These are phyloP conservation scores for Xylaria telfairii DNA, from an alignment of 495 filamentous ascomycete species.

Conservation along the genomic window DNA sequence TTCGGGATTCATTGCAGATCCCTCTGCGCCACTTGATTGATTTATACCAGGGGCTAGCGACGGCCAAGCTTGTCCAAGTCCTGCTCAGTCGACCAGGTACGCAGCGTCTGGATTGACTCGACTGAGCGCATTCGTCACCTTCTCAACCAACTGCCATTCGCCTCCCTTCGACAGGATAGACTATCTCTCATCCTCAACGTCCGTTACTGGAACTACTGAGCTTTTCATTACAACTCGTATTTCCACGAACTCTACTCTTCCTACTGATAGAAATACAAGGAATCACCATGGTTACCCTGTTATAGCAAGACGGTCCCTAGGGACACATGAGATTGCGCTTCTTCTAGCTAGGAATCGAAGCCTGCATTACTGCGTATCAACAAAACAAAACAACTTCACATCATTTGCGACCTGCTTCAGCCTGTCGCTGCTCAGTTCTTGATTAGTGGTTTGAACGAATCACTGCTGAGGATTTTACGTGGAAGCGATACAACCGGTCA, in stretches of 20 bases:
- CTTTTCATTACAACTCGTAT: not conserved
- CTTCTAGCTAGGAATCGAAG: conserved; percentile 37
- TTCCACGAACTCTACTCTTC: conserved; percentile 12
- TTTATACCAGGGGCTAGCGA: conserved; percentile 34
- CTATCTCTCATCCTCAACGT: conserved; percentile 5
- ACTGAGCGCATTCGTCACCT: conserved; percentile 7
- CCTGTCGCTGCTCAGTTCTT: not conserved
- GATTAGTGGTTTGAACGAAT: conserved; percentile 4
- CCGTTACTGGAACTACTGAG: not conserved
- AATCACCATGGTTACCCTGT: conserved; percentile 51
- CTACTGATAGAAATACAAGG: not conserved
- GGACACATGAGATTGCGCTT: conserved; percentile 49
- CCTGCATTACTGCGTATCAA: conserved; percentile 33
- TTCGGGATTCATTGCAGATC: conserved; percentile 24
- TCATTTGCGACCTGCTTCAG: conserved; percentile 3
- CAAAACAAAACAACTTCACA: conserved; percentile 7
- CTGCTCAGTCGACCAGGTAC: conserved; percentile 5
- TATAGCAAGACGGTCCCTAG: conserved; percentile 66
- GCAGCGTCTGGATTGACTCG: conserved; percentile 13
- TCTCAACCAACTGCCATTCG: conserved; percentile 9
- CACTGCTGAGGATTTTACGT: not conserved
- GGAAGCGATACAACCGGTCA: not conserved
- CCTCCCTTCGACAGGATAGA: conserved; percentile 16
- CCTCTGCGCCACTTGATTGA: conserved; percentile 33
- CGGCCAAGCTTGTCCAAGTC: conserved; percentile 37